Base-by-base conservation (phyloP, 2,329 filamentous ascomycete genomes). In the Curvularia hawaiiensis region DNA sequence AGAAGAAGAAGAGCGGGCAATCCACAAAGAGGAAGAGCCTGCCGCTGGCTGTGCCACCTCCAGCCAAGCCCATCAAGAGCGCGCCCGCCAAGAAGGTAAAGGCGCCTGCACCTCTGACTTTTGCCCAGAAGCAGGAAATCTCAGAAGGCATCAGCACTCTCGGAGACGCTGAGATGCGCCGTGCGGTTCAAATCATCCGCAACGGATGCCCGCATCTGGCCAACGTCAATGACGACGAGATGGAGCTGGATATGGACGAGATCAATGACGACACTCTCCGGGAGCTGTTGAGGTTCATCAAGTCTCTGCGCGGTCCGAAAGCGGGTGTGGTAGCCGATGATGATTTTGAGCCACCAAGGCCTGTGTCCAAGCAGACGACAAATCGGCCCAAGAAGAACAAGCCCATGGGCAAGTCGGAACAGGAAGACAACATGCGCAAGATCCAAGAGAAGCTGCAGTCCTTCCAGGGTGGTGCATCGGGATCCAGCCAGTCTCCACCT, bases 131-230 rank as follows among this genome's bases (percentile, higher is more conserved):
- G 81, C 91, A 95, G 56, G 86, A 93, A 64, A 96, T 99, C 56
- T 94, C 92, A 1, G 88, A 89, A 57, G 90, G 90, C 14, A 95
- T 97, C 62, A 90, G 89, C 67, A 88, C 88, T 61, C 86, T 98
- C 56, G 88, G 92, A 18, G 89, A 90, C 49, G 82, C 83, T n/a
- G 88, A 91, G 64, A 89, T 97, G 70, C 85, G 88, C 49, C 86
- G 87, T 65, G 92, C 94, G 0, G 91, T 97, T 31, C 87, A 90
- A 58, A 93, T 98, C 61, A 98, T 99, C 72, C 92, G 96, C 75
- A 87, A 86, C 63, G 94, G 96, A 65, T 77, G 91, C 80, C 79
- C 91, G 79, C 82, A 89, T 82, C 82, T 95, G 46, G 73, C 78
- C 33, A 76, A 82, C 68, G 80, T 83, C 63, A 77, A 81, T 57